Base-by-base conservation (phyloP, 2,329 filamentous ascomycete genomes). In the Ampelomyces quisqualis region DNA sequence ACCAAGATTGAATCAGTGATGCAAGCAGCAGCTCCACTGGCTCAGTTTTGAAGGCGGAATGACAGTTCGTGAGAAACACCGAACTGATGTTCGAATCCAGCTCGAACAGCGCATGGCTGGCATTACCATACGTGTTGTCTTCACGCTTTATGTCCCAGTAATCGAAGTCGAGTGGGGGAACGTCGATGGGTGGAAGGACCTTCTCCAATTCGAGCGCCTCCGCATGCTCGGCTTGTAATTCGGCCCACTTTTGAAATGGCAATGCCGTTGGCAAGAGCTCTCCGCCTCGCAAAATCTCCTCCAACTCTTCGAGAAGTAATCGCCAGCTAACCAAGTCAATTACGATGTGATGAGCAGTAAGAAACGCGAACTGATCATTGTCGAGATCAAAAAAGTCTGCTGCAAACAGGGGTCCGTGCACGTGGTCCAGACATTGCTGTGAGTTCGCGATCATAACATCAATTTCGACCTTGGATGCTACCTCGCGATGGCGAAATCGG, bases 11-110 rank as follows among this genome's bases (percentile, higher is more conserved):
- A 5, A 81, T 65, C 5, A 82, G 58, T 0, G 77, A 73, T 3
- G 79, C 74, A n/a, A 81, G 65, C 43, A 80, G 75, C 5, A 82
- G 70, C 49, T 81, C 78, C 4, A 74, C 70, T 0, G 73, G 68
- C 27, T 81, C 77, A 0, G 77, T 79, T 33, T 71, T 71, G 50
- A 80, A 71, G 2, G 76, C 71, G 17, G 68, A 62, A 34, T 76
- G 60, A 17, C 60, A 64, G 10, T 43, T 55, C 1, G 45, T 52
- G 19, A 65, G 33, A 49, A 65, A 53, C 10, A 70, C 30, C 2
- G 53, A 39, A 18, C 55, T 63, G 5, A 57, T 40, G 3, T 47
- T 35, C n/a, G 49, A 38, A 18, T 62, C 55, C 1, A 69, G 46
- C 29, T 63, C 49, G 33, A 71, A 68, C 19, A 51, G 51, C 3